phyloP scores from a whole-genome alignment of 1,139 yeast species.

The Pneumocystis wakefieldiae region DNA sequence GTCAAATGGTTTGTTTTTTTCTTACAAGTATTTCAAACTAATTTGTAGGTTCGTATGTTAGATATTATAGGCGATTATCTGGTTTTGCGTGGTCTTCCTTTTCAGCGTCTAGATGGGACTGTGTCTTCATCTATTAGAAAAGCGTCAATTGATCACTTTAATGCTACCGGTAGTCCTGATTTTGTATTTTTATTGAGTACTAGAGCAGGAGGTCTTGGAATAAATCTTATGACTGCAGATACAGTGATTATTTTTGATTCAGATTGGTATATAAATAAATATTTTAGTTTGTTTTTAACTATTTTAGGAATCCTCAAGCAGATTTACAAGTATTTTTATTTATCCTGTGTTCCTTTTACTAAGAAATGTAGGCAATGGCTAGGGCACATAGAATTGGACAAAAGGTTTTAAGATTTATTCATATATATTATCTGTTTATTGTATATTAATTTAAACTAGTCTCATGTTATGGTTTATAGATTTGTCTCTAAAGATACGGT shows the following conservation, averaged over 20 bases:
- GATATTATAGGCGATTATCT: slow-evolving; percentile 91
- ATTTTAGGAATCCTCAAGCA: slow-evolving; percentile 64
- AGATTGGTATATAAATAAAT: slow-evolving; percentile 45
- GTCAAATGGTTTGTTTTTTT: slow-evolving; percentile 68
- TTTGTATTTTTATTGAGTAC: slow-evolving; percentile 84
- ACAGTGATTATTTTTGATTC: slow-evolving; percentile 94
- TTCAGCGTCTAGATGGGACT: slow-evolving; percentile 93
- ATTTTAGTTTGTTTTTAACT: neutral
- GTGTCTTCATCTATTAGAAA: slow-evolving; percentile 88
- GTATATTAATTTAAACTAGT: slow-evolving; percentile 18
- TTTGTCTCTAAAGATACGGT: slow-evolving; percentile 95
- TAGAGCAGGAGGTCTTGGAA: slow-evolving; percentile 98
- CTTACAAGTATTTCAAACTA: neutral
- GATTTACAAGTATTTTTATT: slow-evolving; percentile 39
- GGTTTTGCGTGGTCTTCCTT: slow-evolving; percentile 74
- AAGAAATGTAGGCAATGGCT: slow-evolving; percentile 66
- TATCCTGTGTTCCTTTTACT: neutral
- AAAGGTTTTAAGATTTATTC: slow-evolving; percentile 27
- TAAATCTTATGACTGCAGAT: slow-evolving; percentile 95
- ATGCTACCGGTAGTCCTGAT: slow-evolving; percentile 84
- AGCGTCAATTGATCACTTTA: slow-evolving; percentile 89
- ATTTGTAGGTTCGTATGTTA: slow-evolving; percentile 41
- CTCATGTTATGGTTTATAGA: slow-evolving; percentile 91
- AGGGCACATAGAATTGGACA: slow-evolving; percentile 99
- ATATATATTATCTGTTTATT: neutral